Evolutionary conservation across 306 rosid genomes (phyloP).

Genomic region (Geum urbanum): DNA sequence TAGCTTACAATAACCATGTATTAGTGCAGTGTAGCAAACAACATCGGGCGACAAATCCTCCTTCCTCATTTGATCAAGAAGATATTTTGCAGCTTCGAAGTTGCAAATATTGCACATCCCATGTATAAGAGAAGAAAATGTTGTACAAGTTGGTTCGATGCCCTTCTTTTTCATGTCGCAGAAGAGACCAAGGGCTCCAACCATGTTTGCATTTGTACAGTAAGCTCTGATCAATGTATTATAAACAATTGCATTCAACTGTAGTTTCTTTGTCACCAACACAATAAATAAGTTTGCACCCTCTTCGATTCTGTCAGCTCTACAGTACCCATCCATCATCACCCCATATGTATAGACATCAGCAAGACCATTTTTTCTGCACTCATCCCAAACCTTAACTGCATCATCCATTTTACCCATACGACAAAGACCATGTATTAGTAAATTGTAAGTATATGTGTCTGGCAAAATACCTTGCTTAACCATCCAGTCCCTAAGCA

Average conservation of each 20-base stretch:
- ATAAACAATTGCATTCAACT: not conserved
- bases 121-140: constrained; percentile 2
- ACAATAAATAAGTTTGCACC: not conserved
- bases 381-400: not conserved
- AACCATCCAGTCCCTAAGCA: not conserved
- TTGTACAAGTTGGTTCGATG: constrained; percentile 3
- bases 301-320: constrained; percentile 1
- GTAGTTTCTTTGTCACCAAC: constrained; percentile 1
- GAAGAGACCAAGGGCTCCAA: constrained; percentile 5
- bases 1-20: constrained; percentile 7
- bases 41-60: constrained; percentile 1
- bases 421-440: constrained; percentile 2
- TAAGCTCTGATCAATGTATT: not conserved
- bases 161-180: constrained; percentile 4
- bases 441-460: constrained; percentile 8
- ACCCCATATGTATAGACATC: constrained; percentile 4
- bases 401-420: not conserved
- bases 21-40: constrained; percentile 6
- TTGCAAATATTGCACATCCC: constrained; percentile 8
- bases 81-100: not conserved
- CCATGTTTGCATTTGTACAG: not conserved
- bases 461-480: not conserved
- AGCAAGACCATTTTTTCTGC: constrained; percentile 1
- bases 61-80: constrained; percentile 9
- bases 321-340: constrained; percentile 2